Conservation (phyloP, 78 protist genomes). For the Goniomonas avonlea region DNA sequence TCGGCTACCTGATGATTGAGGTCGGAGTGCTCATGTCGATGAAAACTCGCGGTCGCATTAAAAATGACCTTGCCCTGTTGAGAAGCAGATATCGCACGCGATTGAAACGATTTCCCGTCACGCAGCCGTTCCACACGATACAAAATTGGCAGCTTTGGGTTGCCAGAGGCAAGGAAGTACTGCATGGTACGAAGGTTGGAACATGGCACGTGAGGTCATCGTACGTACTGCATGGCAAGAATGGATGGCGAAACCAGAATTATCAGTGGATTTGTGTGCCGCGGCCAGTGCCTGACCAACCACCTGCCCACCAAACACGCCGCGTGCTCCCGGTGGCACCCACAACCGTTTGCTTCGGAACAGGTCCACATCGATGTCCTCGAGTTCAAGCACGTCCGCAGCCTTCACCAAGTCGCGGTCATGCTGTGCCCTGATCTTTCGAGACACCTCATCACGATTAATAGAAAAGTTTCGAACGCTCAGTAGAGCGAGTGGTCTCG, state of each 20-base stretch:
- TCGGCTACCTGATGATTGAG: background rate
- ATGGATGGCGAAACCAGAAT: too few species aligned
- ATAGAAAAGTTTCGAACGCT: too few species aligned
- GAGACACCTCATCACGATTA: too few species aligned
- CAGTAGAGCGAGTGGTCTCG: too few species aligned
- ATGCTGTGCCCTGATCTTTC: too few species aligned
- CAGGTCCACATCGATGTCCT: background rate
- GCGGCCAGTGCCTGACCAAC: constrained; percentile 7
- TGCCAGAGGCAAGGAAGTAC: background rate
- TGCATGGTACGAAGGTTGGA: too few species aligned
- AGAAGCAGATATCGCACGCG: background rate
- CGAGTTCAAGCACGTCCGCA: too few species aligned
- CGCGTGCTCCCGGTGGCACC: background rate
- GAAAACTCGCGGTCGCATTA: background rate
- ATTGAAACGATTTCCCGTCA: background rate
- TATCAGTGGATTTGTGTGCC: background rate
- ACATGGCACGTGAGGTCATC: too few species aligned
- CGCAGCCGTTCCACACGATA: background rate
- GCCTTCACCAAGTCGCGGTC: too few species aligned
- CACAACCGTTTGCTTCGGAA: background rate
- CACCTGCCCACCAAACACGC: constrained; percentile 20
- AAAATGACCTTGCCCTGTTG: background rate
- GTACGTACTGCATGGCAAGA: too few species aligned
- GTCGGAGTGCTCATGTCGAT: background rate
- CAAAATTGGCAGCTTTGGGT: background rate